These are phyloP conservation scores for Hemileccinum impolitum DNA, from an alignment of 768 basidiomycete species.

Conservation along the genomic window DNA sequence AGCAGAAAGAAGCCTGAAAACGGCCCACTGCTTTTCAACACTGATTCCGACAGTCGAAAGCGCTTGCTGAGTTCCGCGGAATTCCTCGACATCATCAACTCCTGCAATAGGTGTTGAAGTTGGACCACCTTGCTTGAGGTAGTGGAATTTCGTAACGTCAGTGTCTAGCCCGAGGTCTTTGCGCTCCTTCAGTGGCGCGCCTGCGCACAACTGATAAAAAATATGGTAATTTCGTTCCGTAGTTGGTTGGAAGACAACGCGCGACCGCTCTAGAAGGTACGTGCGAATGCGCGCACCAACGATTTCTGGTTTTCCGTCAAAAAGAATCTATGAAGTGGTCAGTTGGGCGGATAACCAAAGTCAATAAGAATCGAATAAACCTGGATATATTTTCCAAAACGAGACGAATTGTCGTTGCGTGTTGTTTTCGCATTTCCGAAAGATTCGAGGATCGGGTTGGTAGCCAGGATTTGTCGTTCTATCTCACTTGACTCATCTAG, in stretches of 20 bases:
- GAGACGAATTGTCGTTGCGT: conserved; percentile 97
- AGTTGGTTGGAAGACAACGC: conserved; percentile 95
- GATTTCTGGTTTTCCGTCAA: conserved; percentile 93
- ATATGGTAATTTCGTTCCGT: conserved; percentile 99
- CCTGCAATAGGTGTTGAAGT: conserved; percentile 82
- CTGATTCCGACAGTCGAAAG: conserved; percentile 96
- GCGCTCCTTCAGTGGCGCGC: conserved; percentile 91
- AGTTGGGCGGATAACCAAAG: neutral
- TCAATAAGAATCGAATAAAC: conserved; percentile 29
- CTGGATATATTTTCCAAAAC: conserved; percentile 99
- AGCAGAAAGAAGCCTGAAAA: conserved; percentile 90
- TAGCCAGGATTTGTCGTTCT: conserved; percentile 95
- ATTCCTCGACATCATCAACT: conserved; percentile 96
- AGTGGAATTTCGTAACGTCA: conserved; percentile 85
- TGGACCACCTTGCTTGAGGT: conserved; percentile 90
- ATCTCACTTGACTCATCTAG: conserved; percentile 90
- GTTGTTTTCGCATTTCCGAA: conserved; percentile 99
- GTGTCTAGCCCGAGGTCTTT: conserved; percentile 90
- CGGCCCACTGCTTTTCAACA: conserved; percentile 97
- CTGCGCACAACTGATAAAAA: conserved; percentile 98
- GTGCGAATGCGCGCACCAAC: conserved; percentile 99
- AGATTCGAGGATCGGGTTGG: conserved; percentile 98
- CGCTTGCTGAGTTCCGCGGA: conserved; percentile 88
- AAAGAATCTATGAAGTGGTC: conserved; percentile 69
- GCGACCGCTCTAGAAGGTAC: conserved; percentile 94